Evolutionary conservation across 2,329 filamentous ascomycete species (phyloP).

Genomic region (Dissoconium aciculare): DNA sequence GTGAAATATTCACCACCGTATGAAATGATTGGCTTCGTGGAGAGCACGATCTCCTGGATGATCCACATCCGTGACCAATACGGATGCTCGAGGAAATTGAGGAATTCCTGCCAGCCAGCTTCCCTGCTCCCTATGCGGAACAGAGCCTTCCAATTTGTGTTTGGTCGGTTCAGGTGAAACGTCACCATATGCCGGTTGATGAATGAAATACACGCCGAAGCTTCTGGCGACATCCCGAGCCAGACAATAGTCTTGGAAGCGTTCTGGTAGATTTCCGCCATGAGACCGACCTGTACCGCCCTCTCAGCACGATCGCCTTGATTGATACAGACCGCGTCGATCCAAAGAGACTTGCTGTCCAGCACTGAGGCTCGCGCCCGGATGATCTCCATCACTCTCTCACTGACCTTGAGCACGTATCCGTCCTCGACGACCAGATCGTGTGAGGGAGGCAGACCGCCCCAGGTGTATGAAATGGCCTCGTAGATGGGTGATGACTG

Average conservation of each 20-base stretch:
- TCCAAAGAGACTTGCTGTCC: conserved; percentile 2
- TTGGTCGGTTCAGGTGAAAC: not conserved
- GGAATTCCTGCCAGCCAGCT: not conserved
- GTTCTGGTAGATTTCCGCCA: conserved; percentile 7
- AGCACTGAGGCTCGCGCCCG: not conserved
- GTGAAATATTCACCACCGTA: not conserved
- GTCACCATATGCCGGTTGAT: not conserved
- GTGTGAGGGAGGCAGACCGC: not conserved
- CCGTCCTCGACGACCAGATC: not conserved
- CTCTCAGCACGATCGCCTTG: conserved; percentile 4
- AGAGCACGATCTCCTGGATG: conserved; percentile 3
- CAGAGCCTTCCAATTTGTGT: conserved; percentile 1
- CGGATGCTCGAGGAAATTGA: not conserved
- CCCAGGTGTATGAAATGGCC: conserved; percentile 2
- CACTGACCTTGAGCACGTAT: not conserved
- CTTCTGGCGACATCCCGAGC: conserved; percentile 7
- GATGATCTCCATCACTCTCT: not conserved
- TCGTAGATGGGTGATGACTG: not conserved
- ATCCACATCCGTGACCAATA: conserved; percentile 7
- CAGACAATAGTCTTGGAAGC: conserved; percentile 12
- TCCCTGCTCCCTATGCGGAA: not conserved
- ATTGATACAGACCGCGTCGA: conserved; percentile 7
- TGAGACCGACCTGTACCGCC: conserved; percentile 4
- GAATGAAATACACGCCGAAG: not conserved
- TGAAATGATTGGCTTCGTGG: not conserved